Base-by-base conservation (phyloP, 2,329 filamentous ascomycete genomes). In the Aureobasidium sp. region DNA sequence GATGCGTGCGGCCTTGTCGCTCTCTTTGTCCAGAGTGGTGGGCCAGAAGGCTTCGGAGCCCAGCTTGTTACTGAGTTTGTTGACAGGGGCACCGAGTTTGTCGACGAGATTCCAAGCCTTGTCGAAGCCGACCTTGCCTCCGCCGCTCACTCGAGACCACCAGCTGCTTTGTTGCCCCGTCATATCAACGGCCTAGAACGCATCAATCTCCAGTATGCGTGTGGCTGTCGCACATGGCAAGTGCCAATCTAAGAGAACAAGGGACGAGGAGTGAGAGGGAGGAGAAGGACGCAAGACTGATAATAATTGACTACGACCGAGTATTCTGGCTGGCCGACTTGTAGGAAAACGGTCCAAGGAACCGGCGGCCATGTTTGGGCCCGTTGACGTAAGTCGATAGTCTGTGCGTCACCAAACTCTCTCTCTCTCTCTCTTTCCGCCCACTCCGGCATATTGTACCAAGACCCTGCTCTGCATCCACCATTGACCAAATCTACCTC, bases 1-100 rank as follows among this genome's bases (percentile, higher is more conserved):
- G 57, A 95, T 95, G 54, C 89, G 79, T 55, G 90, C 89, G 41
- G 90, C 88, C 72, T 95, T 95, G 71, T 95, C 88, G 69, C 86
- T 87, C 74, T 96, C 90, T 61, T 86, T 85, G 66, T 95, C 90
- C 48, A 95, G 75, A 1, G 84, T 86, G 27, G 86, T 85, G 3
- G 89, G 89, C 87, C 87, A 93, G 64, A 91, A 91, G 21, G 86
- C 83, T 67, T 94, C 89, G 25, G 78, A 79, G 55, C 89, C 89
- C 32, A 95, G 75, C 69, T 85, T 89, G 70, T 94, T 89, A 14
- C 85, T 88, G 19, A 95, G 69, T 56, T 78, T 82, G 66, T 95
- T 95, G 64, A 95, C 83, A 2, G 89, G 88, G 2, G 79, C 76
- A 6, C 66, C 66, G 10, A 86, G 73, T 64, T 85, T 86, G 69